phyloP scores from a whole-genome alignment of 371 early-diverging fungal genomes.

The Apophysomyces trapeziformis region DNA sequence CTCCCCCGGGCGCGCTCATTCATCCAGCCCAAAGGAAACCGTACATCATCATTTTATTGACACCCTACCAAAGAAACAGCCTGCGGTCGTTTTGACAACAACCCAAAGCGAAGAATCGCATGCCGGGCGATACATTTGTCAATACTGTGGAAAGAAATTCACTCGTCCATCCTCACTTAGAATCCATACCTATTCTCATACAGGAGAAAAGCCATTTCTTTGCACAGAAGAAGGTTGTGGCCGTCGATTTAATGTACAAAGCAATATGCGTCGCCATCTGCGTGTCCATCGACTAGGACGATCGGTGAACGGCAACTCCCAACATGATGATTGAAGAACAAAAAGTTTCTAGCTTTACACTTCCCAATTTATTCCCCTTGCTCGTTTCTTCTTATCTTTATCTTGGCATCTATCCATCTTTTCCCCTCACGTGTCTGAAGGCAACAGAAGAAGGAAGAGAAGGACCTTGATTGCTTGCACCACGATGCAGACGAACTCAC shows the following conservation, averaged over 20 bases:
- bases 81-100: neutral
- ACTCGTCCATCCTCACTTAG: conserved; percentile 62
- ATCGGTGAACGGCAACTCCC: neutral
- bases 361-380: too few species aligned
- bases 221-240: conserved; percentile 59
- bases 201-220: conserved; percentile 41
- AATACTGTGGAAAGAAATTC: conserved; percentile 55
- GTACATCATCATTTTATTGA: conserved; percentile 7
- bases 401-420: too few species aligned
- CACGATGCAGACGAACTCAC: too few species aligned
- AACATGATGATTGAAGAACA: neutral
- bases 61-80: neutral
- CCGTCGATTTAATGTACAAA: conserved; percentile 61
- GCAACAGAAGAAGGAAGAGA: too few species aligned
- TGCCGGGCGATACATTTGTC: conserved; percentile 64
- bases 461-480: too few species aligned
- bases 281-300: conserved; percentile 47
- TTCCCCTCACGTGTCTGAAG: too few species aligned
- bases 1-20: neutral
- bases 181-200: conserved; percentile 54
- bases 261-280: conserved; percentile 67
- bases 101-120: conserved; percentile 14
- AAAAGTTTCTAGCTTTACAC: neutral
- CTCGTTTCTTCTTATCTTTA: too few species aligned
- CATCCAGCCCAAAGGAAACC: neutral